Evolutionary conservation across 2,329 filamentous ascomycete genomes (phyloP).

Genomic region (Sporothrix sp.): DNA sequence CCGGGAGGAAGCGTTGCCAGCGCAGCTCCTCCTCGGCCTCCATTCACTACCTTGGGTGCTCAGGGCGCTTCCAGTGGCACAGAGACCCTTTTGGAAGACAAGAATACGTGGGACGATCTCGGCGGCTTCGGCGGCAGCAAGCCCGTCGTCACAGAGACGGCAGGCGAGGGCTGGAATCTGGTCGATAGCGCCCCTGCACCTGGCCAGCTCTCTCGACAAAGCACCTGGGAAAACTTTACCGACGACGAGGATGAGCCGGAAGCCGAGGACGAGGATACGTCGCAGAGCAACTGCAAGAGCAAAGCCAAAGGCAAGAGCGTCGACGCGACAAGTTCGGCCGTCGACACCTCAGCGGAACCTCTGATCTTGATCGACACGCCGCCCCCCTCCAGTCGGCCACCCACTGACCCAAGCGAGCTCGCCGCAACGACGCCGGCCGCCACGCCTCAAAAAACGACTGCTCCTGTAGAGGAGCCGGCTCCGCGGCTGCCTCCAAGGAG

Average conservation of each 20-base stretch:
- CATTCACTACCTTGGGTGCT: neutral
- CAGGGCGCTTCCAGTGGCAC: neutral
- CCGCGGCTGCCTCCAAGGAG: conserved; percentile 22
- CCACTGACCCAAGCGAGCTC: conserved; percentile 10
- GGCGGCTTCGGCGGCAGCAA: conserved; percentile 16
- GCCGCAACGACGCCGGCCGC: neutral
- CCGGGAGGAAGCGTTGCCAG: conserved; percentile 18
- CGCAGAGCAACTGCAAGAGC: neutral
- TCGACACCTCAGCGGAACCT: conserved; percentile 12
- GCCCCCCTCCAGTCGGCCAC: conserved; percentile 6
- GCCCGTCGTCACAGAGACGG: conserved; percentile 19
- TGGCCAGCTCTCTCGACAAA: conserved; percentile 26
- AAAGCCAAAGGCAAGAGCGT: conserved; percentile 6
- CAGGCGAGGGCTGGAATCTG: conserved; percentile 40
- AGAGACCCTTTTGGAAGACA: conserved; percentile 31
- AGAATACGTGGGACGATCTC: conserved; percentile 42
- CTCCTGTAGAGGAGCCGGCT: conserved; percentile 10
- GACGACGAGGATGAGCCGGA: conserved; percentile 18
- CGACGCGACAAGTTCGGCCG: neutral
- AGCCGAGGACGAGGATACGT: neutral
- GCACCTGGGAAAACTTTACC: conserved; percentile 31
- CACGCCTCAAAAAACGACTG: neutral
- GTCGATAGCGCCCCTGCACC: conserved; percentile 33
- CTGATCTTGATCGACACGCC: conserved; percentile 8
- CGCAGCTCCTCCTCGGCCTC: conserved; percentile 17